These are phyloP conservation scores for Talaromyces sp. DNA, from an alignment of 2,329 filamentous ascomycete genomes.

Conservation along the genomic window DNA sequence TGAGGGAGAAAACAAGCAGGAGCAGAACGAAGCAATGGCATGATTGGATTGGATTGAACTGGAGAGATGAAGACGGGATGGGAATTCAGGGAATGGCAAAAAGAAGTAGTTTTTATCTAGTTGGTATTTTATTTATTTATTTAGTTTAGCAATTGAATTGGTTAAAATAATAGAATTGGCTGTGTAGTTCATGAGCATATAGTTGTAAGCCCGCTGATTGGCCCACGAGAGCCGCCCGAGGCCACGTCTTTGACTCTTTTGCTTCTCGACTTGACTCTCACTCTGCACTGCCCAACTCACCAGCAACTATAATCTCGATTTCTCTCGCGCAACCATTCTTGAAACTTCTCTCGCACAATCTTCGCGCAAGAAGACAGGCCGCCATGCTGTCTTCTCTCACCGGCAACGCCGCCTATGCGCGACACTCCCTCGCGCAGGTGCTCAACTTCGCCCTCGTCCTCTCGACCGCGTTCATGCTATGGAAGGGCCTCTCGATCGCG, in stretches of 20 bases:
- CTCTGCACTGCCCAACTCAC: not conserved
- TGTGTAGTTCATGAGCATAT: not conserved
- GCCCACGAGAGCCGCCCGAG: not conserved
- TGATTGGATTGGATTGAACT: not conserved
- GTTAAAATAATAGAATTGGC: not conserved
- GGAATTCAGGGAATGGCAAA: no score
- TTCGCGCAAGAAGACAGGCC: not conserved
- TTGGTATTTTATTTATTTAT: not conserved
- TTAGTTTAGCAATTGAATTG: not conserved
- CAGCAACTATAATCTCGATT: not conserved
- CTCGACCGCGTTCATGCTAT: conserved; percentile 90
- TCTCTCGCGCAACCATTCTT: not conserved
- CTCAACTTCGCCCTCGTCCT: conserved; percentile 89
- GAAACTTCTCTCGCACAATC: not conserved
- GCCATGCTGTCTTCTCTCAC: conserved; percentile 64
- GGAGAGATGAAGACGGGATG: no score
- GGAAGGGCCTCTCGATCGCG: conserved; percentile 79
- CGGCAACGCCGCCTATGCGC: conserved; percentile 58
- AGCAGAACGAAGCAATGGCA: not conserved
- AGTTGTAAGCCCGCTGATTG: not conserved
- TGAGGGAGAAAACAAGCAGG: not conserved
- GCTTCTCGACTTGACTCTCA: not conserved
- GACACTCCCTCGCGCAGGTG: conserved; percentile 73
- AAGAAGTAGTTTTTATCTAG: not conserved
- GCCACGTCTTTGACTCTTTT: not conserved